Base-by-base conservation (phyloP, 352 stramenopile genomes). In the Phytophthora palmivora region DNA sequence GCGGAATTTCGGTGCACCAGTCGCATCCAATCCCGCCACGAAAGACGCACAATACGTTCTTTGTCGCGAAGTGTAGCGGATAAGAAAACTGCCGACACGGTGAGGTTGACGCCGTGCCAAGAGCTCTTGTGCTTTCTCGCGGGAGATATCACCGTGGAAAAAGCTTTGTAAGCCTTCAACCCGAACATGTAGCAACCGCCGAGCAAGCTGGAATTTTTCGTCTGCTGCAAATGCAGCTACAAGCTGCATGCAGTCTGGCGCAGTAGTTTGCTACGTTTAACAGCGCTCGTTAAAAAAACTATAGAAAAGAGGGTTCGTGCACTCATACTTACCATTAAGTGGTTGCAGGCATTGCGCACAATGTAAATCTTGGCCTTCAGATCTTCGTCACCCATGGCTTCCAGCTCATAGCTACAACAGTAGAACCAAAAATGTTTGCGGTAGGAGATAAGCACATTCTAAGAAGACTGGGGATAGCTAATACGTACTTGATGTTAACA, bases 111-210 rank as follows among this genome's bases (percentile, higher is more conserved):
- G 58, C 12, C 58, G 52, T 15, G 63, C 7, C 24, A 92, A 46
- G 45, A 92, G 66, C 33, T 75, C 50, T 33, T 91, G 76, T 1
- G 82, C 64, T 16, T 58, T 69, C 15, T 79, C 76, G 12, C 84
- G 84, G 1, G 82, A 74, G 21, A 92, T 90, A 22, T 88, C 80
- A 8, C 84, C 84, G 39, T 92, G 84, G 70, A 86, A 92, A 65
- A 92, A 92, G 22, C 78, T 89, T 59, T 86, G 79, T 45, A 92
- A 67, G 1, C 84, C 84, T 58, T 87, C 72, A 1, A 70, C 58
- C 2, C 82, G 84, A 34, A 92, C 61, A 10, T 74, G 74, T 12
- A 84, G 45, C 19, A 92, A 72, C 4, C 78, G 72, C 8, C 82
- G 61, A 10, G 84, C 82, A 37, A 90, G 65, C 48, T 92, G 82